These are phyloP conservation scores for Neodidymelliopsis sp. DNA, from an alignment of 2,329 filamentous ascomycete species.

Conservation along the genomic window DNA sequence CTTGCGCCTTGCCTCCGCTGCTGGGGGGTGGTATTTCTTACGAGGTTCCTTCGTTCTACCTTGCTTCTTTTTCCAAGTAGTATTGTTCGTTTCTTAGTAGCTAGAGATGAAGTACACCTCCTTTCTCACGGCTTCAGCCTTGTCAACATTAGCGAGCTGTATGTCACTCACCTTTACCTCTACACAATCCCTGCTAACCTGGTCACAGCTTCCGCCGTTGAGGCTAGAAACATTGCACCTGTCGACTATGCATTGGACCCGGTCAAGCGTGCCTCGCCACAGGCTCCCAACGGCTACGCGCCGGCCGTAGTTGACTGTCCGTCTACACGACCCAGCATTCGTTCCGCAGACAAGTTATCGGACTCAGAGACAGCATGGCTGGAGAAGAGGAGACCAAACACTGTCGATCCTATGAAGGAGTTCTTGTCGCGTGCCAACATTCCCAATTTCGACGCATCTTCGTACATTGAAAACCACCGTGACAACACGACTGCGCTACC, in stretches of 20 bases:
- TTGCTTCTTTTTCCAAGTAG: neutral
- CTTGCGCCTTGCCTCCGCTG: slow-evolving; percentile 4
- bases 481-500: slow-evolving; percentile 66
- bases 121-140: slow-evolving; percentile 37
- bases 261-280: slow-evolving; percentile 57
- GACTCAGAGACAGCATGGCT: slow-evolving; percentile 78
- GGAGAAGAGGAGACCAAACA: slow-evolving; percentile 72
- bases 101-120: slow-evolving; percentile 39
- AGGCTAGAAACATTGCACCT: slow-evolving; percentile 23
- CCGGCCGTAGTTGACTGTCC: slow-evolving; percentile 76
- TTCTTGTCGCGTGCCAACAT: slow-evolving; percentile 78
- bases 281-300: slow-evolving; percentile 73
- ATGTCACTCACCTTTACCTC: slow-evolving; percentile 18
- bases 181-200: slow-evolving; percentile 22
- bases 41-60: slow-evolving; percentile 3
- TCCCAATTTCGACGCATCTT: slow-evolving; percentile 75
- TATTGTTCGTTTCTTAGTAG: neutral
- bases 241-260: slow-evolving; percentile 25
- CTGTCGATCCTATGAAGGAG: slow-evolving; percentile 75
- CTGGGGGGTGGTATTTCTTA: neutral
- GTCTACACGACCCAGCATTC: slow-evolving; percentile 70
- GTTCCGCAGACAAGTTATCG: slow-evolving; percentile 69
- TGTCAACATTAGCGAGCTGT: slow-evolving; percentile 42
- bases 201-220: slow-evolving; percentile 33
- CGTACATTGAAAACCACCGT: slow-evolving; percentile 70